These are phyloP conservation scores for Pilasporangium apinafurcum DNA, from an alignment of 352 stramenopile genomes.

Conservation along the genomic window DNA sequence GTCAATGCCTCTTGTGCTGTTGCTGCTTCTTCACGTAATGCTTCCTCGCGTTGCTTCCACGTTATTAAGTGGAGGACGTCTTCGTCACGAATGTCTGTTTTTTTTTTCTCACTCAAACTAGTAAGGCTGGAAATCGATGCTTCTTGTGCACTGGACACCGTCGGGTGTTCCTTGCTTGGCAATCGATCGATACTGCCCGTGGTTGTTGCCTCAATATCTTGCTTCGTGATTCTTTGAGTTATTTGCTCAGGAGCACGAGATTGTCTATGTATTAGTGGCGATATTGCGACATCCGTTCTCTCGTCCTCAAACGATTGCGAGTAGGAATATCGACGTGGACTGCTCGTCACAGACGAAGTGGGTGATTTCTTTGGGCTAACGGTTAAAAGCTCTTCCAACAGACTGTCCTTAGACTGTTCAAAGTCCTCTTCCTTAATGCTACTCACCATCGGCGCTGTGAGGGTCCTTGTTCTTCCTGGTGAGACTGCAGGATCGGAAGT, in stretches of 20 bases:
- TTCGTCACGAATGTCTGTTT: not conserved
- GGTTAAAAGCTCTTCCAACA: conserved; percentile 53
- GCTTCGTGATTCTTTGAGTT: not conserved
- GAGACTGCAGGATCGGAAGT: conserved; percentile 13
- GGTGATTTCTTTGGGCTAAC: conserved; percentile 9
- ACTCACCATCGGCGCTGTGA: conserved; percentile 23
- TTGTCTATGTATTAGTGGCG: conserved; percentile 1
- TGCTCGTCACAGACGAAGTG: conserved; percentile 5
- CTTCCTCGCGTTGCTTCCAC: conserved; percentile 3
- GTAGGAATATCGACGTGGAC: conserved; percentile 32
- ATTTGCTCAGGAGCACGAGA: conserved; percentile 5
- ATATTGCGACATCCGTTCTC: not conserved
- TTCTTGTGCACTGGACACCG: too few relatives aligned
- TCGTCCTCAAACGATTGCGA: conserved; percentile 44
- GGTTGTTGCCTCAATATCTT: too few relatives aligned
- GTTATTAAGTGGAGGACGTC: not conserved
- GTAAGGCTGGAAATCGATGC: not conserved
- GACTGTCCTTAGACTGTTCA: conserved; percentile 61
- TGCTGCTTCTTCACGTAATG: conserved; percentile 3
- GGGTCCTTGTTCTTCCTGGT: conserved; percentile 29
- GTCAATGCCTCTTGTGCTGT: not conserved
- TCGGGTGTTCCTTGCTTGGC: too few relatives aligned
- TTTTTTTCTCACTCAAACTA: not conserved
- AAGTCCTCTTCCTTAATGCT: conserved; percentile 56
- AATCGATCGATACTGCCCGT: too few relatives aligned